Evolutionary conservation across 129 eudicot species (phyloP).

Genomic region (Ambrosia trifida): DNA sequence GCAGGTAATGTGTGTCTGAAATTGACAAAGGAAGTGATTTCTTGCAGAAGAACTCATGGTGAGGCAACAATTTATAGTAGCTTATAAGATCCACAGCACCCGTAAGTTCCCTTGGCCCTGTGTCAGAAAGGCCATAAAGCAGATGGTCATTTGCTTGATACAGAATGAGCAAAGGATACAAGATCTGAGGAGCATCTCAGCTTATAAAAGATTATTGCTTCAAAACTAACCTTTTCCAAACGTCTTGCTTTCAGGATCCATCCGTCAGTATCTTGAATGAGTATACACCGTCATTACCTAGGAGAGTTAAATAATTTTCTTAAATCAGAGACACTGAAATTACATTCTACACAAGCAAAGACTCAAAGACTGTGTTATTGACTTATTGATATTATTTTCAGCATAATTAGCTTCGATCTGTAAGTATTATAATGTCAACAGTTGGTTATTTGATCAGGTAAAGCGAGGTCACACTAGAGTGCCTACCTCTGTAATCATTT

Average conservation of each 20-base stretch:
- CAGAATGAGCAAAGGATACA: background rate
- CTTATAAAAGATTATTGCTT: slow-evolving; percentile 1
- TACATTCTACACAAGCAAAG: background rate
- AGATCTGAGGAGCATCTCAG: background rate
- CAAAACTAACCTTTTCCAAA: slow-evolving; percentile 75
- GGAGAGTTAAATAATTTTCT: slow-evolving; percentile 10
- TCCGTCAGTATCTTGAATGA: slow-evolving; percentile 24
- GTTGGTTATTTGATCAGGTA: slow-evolving; percentile 1
- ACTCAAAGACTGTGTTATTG: background rate
- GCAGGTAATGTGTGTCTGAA: slow-evolving; percentile 85
- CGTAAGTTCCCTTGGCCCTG: slow-evolving; percentile 85
- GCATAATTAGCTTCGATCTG: background rate
- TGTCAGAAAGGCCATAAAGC: slow-evolving; percentile 4
- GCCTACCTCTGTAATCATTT: background rate
- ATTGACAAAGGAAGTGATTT: slow-evolving; percentile 78
- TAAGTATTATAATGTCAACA: background rate
- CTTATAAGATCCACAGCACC: slow-evolving; percentile 85
- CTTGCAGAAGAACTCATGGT: slow-evolving; percentile 88
- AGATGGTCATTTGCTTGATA: slow-evolving; percentile 10
- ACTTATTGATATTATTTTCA: background rate
- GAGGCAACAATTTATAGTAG: slow-evolving; percentile 72
- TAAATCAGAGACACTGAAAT: background rate
- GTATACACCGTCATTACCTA: slow-evolving; percentile 45
- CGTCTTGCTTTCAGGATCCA: slow-evolving; percentile 76
- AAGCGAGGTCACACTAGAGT: background rate